These are phyloP conservation scores for Sphagnum fallax DNA, from an alignment of 228 moss, liverwort and hornwort species.

Conservation along the genomic window DNA sequence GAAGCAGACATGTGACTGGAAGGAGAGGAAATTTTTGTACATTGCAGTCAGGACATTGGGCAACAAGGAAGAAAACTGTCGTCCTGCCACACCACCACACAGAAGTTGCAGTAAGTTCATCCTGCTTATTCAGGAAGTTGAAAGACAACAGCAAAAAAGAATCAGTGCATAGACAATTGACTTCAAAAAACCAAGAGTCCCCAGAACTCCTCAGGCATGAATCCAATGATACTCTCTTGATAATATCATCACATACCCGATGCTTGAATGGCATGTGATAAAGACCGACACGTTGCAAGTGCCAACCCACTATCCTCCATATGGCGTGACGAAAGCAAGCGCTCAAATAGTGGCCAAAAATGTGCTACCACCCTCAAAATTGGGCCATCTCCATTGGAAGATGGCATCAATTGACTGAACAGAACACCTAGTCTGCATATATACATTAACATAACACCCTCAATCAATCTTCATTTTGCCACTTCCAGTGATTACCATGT, in stretches of 20 bases:
- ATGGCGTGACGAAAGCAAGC: slow-evolving; percentile 70
- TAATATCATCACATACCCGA: slow-evolving; percentile 35
- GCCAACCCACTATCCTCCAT: slow-evolving; percentile 86
- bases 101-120: neutral
- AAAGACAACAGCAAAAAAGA: no score
- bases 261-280: slow-evolving; percentile 89
- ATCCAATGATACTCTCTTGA: no score
- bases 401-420: slow-evolving; percentile 67
- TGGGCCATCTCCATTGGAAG: slow-evolving; percentile 66
- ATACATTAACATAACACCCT: neutral
- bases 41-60: slow-evolving; percentile 75
- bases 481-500: neutral
- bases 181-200: no score
- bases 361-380: slow-evolving; percentile 79
- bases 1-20: slow-evolving; percentile 84
- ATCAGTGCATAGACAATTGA: no score
- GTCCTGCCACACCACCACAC: slow-evolving; percentile 50
- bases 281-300: slow-evolving; percentile 74
- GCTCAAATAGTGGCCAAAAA: slow-evolving; percentile 91
- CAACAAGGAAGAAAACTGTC: slow-evolving; percentile 61
- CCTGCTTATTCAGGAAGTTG: neutral
- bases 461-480: neutral
- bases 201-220: no score
- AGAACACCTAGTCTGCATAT: slow-evolving; percentile 68
- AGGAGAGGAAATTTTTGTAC: slow-evolving; percentile 65